These are phyloP conservation scores for Alternaria longipes DNA, from an alignment of 2,329 filamentous ascomycete genomes.

Conservation along the genomic window DNA sequence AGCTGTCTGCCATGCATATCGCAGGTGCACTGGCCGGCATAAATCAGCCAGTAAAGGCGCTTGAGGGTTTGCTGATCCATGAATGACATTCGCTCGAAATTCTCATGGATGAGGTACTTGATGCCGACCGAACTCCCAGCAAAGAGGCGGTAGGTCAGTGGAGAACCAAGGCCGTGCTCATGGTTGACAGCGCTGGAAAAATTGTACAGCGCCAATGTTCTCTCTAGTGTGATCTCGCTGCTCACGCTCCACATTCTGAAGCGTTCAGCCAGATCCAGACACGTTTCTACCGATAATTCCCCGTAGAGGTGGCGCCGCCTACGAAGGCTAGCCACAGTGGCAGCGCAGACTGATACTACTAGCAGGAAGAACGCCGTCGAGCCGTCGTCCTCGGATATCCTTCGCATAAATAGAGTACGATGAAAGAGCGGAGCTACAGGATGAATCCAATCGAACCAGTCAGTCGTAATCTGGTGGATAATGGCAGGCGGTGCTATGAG, in stretches of 20 bases:
- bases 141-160: constrained; percentile 22
- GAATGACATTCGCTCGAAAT: constrained; percentile 20
- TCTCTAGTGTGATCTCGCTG: constrained; percentile 10
- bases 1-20: constrained; percentile 31
- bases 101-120: constrained; percentile 26
- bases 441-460: constrained; percentile 36
- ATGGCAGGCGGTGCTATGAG: constrained; percentile 19
- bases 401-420: constrained; percentile 16
- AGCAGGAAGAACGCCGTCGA: background rate
- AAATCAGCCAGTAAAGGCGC: constrained; percentile 32
- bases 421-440: constrained; percentile 31
- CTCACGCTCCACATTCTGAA: constrained; percentile 21
- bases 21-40: constrained; percentile 28
- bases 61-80: constrained; percentile 26
- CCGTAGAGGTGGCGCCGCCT: constrained; percentile 26
- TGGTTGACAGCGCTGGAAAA: constrained; percentile 25
- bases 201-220: constrained; percentile 26
- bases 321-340: constrained; percentile 28
- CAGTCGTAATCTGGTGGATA: constrained; percentile 20
- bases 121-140: constrained; percentile 22
- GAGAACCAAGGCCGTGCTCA: constrained; percentile 25
- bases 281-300: constrained; percentile 23
- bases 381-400: constrained; percentile 4
- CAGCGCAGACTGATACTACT: constrained; percentile 29
- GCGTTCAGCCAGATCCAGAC: constrained; percentile 26